Conservation (phyloP, 805 yeast species). For the Candida ortonii region DNA sequence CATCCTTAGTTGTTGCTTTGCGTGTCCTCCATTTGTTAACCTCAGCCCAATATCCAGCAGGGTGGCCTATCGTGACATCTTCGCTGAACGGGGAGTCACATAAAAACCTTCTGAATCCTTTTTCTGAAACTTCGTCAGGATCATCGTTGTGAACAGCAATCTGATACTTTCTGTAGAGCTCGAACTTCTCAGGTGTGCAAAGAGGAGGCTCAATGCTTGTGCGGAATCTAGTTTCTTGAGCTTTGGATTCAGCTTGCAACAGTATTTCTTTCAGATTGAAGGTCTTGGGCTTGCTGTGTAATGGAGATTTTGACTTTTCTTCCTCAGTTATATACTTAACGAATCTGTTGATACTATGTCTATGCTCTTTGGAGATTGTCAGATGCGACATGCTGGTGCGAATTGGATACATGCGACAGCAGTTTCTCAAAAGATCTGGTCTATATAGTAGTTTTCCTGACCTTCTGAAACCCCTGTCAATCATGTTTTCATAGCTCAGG, state of each 20-base stretch:
- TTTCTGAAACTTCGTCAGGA: slow-evolving; percentile 41
- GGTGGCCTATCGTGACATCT: slow-evolving; percentile 25
- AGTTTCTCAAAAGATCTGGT: slow-evolving; percentile 66
- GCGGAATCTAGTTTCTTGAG: slow-evolving; percentile 17
- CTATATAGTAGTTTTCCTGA: slow-evolving; percentile 61
- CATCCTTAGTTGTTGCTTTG: slow-evolving; percentile 9
- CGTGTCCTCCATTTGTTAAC: slow-evolving; percentile 40
- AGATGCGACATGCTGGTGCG: slow-evolving; percentile 51
- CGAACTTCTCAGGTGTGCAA: slow-evolving; percentile 57
- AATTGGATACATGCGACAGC: slow-evolving; percentile 80
- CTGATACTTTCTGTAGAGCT: slow-evolving; percentile 68
- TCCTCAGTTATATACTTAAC: slow-evolving; percentile 35
- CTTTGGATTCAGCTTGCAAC: slow-evolving; percentile 14
- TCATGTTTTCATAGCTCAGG: slow-evolving; percentile 56
- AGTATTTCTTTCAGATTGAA: slow-evolving; percentile 18
- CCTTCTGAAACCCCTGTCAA: slow-evolving; percentile 75
- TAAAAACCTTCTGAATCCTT: slow-evolving; percentile 60
- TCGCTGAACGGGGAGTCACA: slow-evolving; percentile 62
- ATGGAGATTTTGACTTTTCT: background rate
- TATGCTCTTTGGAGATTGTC: slow-evolving; percentile 59
- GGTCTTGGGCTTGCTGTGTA: slow-evolving; percentile 9
- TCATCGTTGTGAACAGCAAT: slow-evolving; percentile 63
- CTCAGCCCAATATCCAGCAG: slow-evolving; percentile 37
- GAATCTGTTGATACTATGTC: slow-evolving; percentile 64
- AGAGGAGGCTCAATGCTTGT: slow-evolving; percentile 53